Base-by-base conservation (phyloP, 139 green algal genomes). In the Volvox africanus region DNA sequence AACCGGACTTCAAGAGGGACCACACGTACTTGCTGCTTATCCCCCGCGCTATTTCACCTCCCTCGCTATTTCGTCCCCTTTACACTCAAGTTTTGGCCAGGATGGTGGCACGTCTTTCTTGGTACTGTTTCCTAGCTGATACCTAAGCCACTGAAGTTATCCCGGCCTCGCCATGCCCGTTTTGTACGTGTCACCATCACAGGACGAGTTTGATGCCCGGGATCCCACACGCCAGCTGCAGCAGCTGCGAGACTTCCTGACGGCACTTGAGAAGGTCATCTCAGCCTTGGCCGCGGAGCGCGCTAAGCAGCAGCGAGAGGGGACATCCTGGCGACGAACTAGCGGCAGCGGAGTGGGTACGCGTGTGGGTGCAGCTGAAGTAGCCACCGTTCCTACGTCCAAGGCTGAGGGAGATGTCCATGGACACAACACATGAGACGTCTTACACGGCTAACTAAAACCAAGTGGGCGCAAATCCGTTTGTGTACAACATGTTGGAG, bases 131-230 rank as follows among this genome's bases (percentile, higher is more conserved):
- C 9, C 44, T 55, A 55, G 44, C 44, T 55, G 44, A 55, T 55
- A 9, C 44, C 44, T 55, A 55, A 55, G 44, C 44, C 44, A 55
- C 44, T 55, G 44, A 55, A 55, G 44, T 5, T 55, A 55, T 55
- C 44, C 5, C 44, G 9, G 44, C 9, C 44, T 55, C 44, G 44
- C 9, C 9, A 55, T 55, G 44, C 44, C 44, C 44, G 44, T 55
- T 55, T 5, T 55, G 44, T 55, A 9, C 44, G 9, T 37, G 18
- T 13, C 80, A 18, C 17, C 81, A 21, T 2, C 44, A 26, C 71
- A 89, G 85, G 85, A 94, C 61, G 92, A 91, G 71, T 94, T 81
- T 30, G 92, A 94, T 44, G 18, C 92, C 5, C 81, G 80, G 30
- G 92, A 94, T 33, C 92, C 92, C 30, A 81, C 71, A 21, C 71